These are phyloP conservation scores for Solanum appendiculatum DNA, from an alignment of 257 asterid genomes.

Conservation along the genomic window DNA sequence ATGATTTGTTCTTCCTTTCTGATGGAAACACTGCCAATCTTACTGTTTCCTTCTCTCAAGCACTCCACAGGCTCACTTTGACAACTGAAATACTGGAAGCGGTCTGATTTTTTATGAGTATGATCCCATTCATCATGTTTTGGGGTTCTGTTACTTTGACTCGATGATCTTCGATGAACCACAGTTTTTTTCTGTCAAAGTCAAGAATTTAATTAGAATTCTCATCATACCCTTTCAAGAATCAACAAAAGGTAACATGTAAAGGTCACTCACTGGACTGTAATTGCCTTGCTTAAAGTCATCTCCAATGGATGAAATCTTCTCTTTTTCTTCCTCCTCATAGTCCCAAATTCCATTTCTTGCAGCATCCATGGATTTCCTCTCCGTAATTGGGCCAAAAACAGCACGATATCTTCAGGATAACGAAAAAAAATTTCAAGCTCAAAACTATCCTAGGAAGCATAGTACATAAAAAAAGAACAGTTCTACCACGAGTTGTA, in stretches of 20 bases:
- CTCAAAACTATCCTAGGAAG: neutral
- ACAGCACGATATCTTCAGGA: conserved; percentile 46
- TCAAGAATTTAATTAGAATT: neutral
- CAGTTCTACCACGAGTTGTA: neutral
- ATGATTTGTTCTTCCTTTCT: conserved; percentile 7
- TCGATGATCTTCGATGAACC: conserved; percentile 31
- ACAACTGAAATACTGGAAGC: conserved; percentile 41
- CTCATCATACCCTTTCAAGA: neutral
- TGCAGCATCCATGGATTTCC: conserved; percentile 24
- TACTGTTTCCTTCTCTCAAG: conserved; percentile 6
- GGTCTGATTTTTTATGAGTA: conserved; percentile 29
- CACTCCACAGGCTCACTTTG: conserved; percentile 28
- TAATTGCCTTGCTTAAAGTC: conserved; percentile 15
- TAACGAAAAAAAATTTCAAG: neutral
- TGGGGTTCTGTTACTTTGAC: conserved; percentile 18
- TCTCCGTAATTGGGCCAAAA: conserved; percentile 37
- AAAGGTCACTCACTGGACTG: conserved; percentile 37
- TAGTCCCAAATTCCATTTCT: conserved; percentile 20
- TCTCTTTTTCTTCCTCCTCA: conserved; percentile 25
- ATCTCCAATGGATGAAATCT: conserved; percentile 12
- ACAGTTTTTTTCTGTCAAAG: conserved; percentile 34
- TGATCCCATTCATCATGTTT: conserved; percentile 29
- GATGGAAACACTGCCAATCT: conserved; percentile 12
- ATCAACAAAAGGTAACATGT: neutral
- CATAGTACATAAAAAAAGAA: neutral